These are phyloP conservation scores for Dactylonectria estremocensis DNA, from an alignment of 2,329 filamentous ascomycete species.

Conservation along the genomic window DNA sequence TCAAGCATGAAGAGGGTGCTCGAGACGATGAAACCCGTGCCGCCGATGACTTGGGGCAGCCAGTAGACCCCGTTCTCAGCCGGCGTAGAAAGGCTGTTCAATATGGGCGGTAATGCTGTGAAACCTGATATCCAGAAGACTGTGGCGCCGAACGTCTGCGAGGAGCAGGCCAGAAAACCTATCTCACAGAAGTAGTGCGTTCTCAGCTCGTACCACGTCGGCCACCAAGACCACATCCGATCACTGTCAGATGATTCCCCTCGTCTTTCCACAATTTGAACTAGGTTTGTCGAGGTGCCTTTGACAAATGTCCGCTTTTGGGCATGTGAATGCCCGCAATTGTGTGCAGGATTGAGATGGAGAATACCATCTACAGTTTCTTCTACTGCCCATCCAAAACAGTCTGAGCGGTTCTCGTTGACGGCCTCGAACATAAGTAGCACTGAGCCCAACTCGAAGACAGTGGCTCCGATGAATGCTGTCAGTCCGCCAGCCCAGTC, in stretches of 20 bases:
- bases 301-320: constrained; percentile 44
- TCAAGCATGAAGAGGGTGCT: constrained; percentile 76
- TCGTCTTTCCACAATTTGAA: not conserved
- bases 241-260: constrained; percentile 18
- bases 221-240: constrained; percentile 72
- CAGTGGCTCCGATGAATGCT: constrained; percentile 76
- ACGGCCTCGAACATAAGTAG: constrained; percentile 77
- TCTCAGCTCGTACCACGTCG: constrained; percentile 68
- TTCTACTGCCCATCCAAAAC: constrained; percentile 80
- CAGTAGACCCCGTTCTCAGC: constrained; percentile 70
- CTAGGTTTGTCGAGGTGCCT: constrained; percentile 6
- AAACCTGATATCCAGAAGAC: constrained; percentile 77
- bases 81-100: constrained; percentile 61
- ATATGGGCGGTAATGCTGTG: constrained; percentile 67
- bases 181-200: constrained; percentile 69
- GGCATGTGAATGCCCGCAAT: constrained; percentile 49
- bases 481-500: constrained; percentile 72
- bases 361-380: constrained; percentile 38
- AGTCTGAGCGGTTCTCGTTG: constrained; percentile 76
- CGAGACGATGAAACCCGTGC: constrained; percentile 72
- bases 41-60: constrained; percentile 73
- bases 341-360: constrained; percentile 28
- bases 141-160: constrained; percentile 71
- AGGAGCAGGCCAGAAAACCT: constrained; percentile 73
- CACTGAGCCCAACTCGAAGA: constrained; percentile 76